Percentiles rank a stretch among this genome's conserved stretches.
These are phyloP conservation scores for Penicillium psychrosexuale DNA, from an alignment of 2,329 filamentous ascomycete genomes.

Conservation along the genomic window DNA sequence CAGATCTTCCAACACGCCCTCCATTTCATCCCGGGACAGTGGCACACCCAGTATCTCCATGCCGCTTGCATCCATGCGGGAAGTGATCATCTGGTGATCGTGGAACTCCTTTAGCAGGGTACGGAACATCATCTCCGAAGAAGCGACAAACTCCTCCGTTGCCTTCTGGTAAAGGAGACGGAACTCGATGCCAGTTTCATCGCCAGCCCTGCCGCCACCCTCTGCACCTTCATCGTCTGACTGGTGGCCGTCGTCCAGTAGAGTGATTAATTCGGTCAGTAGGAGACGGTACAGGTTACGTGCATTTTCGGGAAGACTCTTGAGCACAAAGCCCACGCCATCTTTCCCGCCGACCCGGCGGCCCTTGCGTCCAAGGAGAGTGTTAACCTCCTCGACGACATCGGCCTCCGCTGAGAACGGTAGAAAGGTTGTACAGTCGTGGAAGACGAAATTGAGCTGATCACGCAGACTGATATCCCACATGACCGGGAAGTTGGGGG, in stretches of 20 bases:
- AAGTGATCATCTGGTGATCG: constrained; percentile 96
- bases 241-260: constrained; percentile 54
- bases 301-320: constrained; percentile 87
- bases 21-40: constrained; percentile 82
- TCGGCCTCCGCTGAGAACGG: constrained; percentile 72
- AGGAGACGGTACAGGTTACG: constrained; percentile 81
- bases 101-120: constrained; percentile 96
- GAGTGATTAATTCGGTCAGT: constrained; percentile 75
- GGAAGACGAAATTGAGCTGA: constrained; percentile 81
- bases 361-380: constrained; percentile 76
- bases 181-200: constrained; percentile 74
- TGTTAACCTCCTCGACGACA: constrained; percentile 85
- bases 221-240: constrained; percentile 51
- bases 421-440: constrained; percentile 88
- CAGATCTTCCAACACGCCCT: constrained; percentile 79
- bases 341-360: constrained; percentile 82
- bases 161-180: constrained; percentile 90
- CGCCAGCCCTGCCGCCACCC: constrained; percentile 28
- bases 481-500: constrained; percentile 78
- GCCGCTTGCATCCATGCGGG: constrained; percentile 77
- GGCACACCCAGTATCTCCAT: constrained; percentile 83
- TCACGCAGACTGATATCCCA: constrained; percentile 87
- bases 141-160: constrained; percentile 94
- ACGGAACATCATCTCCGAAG: constrained; percentile 91
- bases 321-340: constrained; percentile 85